A percentile compares a stretch with the other conserved stretches of the same genome.
Conservation (phyloP, 495 filamentous ascomycete genomes). For the Hypoxylon trugodes region DNA sequence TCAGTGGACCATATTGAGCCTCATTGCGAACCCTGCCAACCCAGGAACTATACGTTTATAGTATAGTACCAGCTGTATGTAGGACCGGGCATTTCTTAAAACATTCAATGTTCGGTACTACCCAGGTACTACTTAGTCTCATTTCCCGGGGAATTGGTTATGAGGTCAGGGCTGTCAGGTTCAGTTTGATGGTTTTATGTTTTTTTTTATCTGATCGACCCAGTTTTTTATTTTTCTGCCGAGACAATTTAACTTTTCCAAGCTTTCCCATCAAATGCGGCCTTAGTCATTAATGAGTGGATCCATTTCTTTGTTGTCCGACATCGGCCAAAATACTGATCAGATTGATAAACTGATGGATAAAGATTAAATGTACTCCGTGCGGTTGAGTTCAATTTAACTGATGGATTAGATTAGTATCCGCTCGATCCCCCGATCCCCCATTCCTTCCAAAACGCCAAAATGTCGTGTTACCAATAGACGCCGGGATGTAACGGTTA, state of each 20-base stretch:
- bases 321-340: conserved; percentile 22
- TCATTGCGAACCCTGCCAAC: conserved; percentile 14
- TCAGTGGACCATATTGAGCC: conserved; percentile 21
- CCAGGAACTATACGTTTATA: not conserved
- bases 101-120: conserved; percentile 21
- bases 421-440: conserved; percentile 32
- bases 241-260: too few relatives aligned
- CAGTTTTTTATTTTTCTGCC: conserved; percentile 1
- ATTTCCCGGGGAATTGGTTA: conserved; percentile 36
- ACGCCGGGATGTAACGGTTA: not conserved
- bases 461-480: conserved; percentile 20
- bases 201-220: conserved; percentile 29
- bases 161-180: conserved; percentile 10
- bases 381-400: conserved; percentile 4
- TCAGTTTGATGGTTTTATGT: too few relatives aligned
- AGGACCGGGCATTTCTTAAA: conserved; percentile 31
- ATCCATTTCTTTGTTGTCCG: not conserved
- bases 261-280: not conserved
- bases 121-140: too few relatives aligned
- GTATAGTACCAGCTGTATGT: too few relatives aligned
- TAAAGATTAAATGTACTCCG: conserved; percentile 19
- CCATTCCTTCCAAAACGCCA: conserved; percentile 20
- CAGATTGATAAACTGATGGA: conserved; percentile 38
- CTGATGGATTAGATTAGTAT: conserved; percentile 41
- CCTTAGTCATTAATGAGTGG: conserved; percentile 3